Evolutionary conservation across 805 yeast genomes (phyloP), one percentile per base, ranked within the genome.

Genomic region (Sungouiozyma ichnusensis): DNA sequence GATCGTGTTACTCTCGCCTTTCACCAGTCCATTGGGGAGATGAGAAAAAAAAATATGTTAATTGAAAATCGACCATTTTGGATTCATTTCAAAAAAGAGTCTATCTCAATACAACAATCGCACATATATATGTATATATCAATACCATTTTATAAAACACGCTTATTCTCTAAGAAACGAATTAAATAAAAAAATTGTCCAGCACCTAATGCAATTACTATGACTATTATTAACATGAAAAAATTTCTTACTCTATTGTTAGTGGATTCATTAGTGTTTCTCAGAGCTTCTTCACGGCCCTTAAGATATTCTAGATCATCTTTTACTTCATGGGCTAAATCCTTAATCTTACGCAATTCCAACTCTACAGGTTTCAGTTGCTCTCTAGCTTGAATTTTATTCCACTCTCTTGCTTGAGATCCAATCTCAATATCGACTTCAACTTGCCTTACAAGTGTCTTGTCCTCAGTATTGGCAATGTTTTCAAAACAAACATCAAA

Each of bases 401-500:
- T 86, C 97, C 97, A 92, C 67, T 90, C 97, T 64, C 97, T 81
- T 34, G 97, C 97, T 54, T 87, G 84, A 40, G 96, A 85, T 35
- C 98, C 98, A 47, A 87, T 79, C 64, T 90, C 97, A 46, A 92
- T 80, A 50, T 88, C 97, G 55, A 90, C 69, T 57, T 87, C 96
- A 53, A 90, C 69, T 41, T 81, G 81, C 63, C 97, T 79, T 7
- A 7, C 5, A n/a, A 36, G 27, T 13, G 33, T 18, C 8, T 16
- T 16, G 16, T 16, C 32, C 7, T 31, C 32, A 14, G 17, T 20
- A 16, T 8, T 36, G 14, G 17, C 32, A 14, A 68, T 62, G 63
- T 90, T 90, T 46, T 80, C 81, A 66, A 90, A 82, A 63, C 98
- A 90, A 41, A 90, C 76, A 64, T 90, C 97, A 60, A 90, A 78